A percentile compares a stretch with the other conserved stretches of the same genome.
Evolutionary conservation across 495 filamentous ascomycete species (phyloP).

Genomic region (Lepraria neglecta): DNA sequence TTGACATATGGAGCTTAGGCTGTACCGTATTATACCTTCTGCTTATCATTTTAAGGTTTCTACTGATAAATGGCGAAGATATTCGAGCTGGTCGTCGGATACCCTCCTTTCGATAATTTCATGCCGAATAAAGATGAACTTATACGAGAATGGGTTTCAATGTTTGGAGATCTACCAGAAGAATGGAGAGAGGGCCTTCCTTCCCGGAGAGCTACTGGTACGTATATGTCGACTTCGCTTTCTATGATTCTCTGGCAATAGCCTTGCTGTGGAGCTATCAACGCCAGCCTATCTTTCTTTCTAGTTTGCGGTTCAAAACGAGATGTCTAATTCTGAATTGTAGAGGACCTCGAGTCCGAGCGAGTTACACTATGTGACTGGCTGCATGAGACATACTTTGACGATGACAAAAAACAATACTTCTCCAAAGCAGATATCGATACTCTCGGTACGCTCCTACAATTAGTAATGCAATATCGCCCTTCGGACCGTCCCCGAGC

Average conservation of each 20-base stretch:
- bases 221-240: neutral
- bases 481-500: conserved; percentile 18
- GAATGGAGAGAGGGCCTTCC: conserved; percentile 18
- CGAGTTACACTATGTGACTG: conserved; percentile 17
- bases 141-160: conserved; percentile 22
- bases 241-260: neutral
- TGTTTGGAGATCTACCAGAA: conserved; percentile 20
- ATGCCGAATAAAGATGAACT: conserved; percentile 21
- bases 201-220: conserved; percentile 11
- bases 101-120: conserved; percentile 24
- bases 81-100: conserved; percentile 22
- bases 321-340: conserved; percentile 11
- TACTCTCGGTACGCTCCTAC: conserved; percentile 6
- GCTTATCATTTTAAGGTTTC: neutral
- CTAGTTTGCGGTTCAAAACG: conserved; percentile 7
- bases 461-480: conserved; percentile 23
- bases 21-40: conserved; percentile 18
- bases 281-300: conserved; percentile 6
- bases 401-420: conserved; percentile 15
- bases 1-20: conserved; percentile 23
- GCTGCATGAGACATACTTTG: conserved; percentile 23
- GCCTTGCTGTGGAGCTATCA: conserved; percentile 7
- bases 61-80: conserved; percentile 21
- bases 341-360: conserved; percentile 5
- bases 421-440: conserved; percentile 22